Percentiles rank a stretch among this genome's conserved stretches.
Evolutionary conservation across 2,329 filamentous ascomycete species (phyloP).

Genomic region (Fusarium vanettenii): DNA sequence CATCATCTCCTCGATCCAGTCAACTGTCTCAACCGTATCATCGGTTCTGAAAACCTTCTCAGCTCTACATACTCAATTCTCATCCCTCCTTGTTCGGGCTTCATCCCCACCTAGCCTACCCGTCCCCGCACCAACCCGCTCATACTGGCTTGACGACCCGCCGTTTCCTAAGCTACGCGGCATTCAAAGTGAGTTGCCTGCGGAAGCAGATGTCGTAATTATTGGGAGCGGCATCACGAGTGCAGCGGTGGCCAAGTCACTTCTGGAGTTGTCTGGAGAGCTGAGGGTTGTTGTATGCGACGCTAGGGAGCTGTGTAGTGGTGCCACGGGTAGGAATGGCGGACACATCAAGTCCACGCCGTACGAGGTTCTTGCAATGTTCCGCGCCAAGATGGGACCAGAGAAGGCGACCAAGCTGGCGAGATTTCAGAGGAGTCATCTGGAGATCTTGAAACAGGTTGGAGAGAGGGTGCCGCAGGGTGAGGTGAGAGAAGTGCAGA

Average conservation of each 20-base stretch:
- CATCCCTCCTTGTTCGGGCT: conserved; percentile 45
- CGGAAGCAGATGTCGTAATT: conserved; percentile 60
- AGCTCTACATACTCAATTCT: conserved; percentile 42
- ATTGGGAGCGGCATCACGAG: conserved; percentile 68
- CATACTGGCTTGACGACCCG: conserved; percentile 60
- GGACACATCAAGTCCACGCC: conserved; percentile 62
- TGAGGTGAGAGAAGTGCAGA: conserved; percentile 58
- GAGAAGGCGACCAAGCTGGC: conserved; percentile 55
- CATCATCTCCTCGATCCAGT: conserved; percentile 45
- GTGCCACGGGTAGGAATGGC: conserved; percentile 66
- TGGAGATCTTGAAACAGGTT: conserved; percentile 53
- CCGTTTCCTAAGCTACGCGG: conserved; percentile 56
- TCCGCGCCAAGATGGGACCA: conserved; percentile 46
- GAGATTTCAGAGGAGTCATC: conserved; percentile 57
- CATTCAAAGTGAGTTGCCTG: conserved; percentile 48
- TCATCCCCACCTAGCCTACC: conserved; percentile 54
- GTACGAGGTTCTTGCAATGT: conserved; percentile 53
- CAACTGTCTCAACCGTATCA: conserved; percentile 36
- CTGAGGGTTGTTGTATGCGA: conserved; percentile 60
- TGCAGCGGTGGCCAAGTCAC: conserved; percentile 45
- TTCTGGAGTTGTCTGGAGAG: conserved; percentile 41
- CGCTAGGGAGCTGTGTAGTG: conserved; percentile 60
- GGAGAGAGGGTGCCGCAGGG: conserved; percentile 50
- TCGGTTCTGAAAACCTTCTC: conserved; percentile 42
- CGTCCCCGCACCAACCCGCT: conserved; percentile 52